Evolutionary conservation across 805 yeast genomes (phyloP), one percentile per base, ranked within the genome.

Genomic region (Suhomyces emberorum): DNA sequence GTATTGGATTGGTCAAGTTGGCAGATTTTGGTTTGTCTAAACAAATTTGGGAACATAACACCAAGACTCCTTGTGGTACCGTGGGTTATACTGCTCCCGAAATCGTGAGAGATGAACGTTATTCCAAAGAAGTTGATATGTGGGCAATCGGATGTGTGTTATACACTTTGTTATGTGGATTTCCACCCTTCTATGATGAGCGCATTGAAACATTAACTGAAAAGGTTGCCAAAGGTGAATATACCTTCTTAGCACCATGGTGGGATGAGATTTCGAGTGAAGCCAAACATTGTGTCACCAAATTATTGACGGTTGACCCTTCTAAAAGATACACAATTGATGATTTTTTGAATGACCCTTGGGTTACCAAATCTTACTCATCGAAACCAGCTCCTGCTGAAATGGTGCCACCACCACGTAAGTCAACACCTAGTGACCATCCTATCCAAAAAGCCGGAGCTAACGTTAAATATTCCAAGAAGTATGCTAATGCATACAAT

Each of bases 51-150:
- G 86, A 83, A 52, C 76, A 81, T 32, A 85, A 85, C 50, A 86
- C 97, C 15, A 87, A 88, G 72, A 93, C 98, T 0, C 98, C 98
- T 0, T 93, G 98, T 64, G 98, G 98, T 34, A 93, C 98, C 1
- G 96, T 93, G 12, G 98, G 98, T 3, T 93, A 93, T 55, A 91
- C 98, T 2, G 98, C 98, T 0, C 98, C 98, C 0, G 98, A 93
- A 61, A 91, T 93, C 49, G 98, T 93, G 27, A 81, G 83, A 46
- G 98, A 93, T 59, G 95, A 89, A 65, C 74, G 81, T 31, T 93
- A 93, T 56, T 85, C 96, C 1, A 88, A 86, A 65, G 83, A 88
- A 45, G 98, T 93, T 24, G 98, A 93, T 58, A 87, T 93, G 93
- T 93, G 98, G 98, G 97, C 97, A 4, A 69, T 93, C 37, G 98